Conservation (phyloP, 805 yeast genomes). For the Myxozyma sirexii region DNA sequence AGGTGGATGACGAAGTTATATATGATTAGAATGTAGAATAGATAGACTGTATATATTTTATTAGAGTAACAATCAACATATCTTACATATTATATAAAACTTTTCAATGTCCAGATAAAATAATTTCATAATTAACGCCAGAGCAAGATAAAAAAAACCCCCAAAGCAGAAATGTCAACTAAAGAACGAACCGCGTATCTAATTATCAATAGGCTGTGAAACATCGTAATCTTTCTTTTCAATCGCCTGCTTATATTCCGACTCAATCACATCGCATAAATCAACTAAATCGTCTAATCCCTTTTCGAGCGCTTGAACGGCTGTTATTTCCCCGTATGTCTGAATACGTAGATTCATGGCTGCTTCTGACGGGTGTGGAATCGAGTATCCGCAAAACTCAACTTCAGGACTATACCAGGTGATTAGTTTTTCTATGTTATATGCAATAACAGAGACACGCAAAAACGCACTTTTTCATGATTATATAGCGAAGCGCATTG, state of each 20-base stretch:
- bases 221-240: constrained; percentile 52
- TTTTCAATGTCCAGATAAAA: too few relatives aligned
- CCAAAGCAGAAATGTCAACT: not conserved
- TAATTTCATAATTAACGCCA: not conserved
- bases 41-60: too few relatives aligned
- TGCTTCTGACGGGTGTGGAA: constrained; percentile 96
- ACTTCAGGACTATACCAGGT: constrained; percentile 67
- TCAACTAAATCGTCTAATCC: constrained; percentile 85
- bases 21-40: too few relatives aligned
- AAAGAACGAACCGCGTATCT: not conserved
- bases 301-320: constrained; percentile 88
- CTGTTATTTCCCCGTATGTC: constrained; percentile 83
- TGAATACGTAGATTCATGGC: constrained; percentile 89
- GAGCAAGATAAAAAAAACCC: not conserved
- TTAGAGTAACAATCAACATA: too few relatives aligned
- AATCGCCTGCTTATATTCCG: constrained; percentile 69
- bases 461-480: constrained; percentile 74
- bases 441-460: not conserved
- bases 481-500: constrained; percentile 87
- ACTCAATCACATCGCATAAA: constrained; percentile 81
- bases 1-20: too few relatives aligned
- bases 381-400: constrained; percentile 97
- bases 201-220: constrained; percentile 5
- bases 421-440: not conserved
- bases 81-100: too few relatives aligned